Percentiles rank a stretch among this genome's conserved stretches.
Conservation (phyloP, 768 basidiomycete species). For the Auricularia auricula-judae region DNA sequence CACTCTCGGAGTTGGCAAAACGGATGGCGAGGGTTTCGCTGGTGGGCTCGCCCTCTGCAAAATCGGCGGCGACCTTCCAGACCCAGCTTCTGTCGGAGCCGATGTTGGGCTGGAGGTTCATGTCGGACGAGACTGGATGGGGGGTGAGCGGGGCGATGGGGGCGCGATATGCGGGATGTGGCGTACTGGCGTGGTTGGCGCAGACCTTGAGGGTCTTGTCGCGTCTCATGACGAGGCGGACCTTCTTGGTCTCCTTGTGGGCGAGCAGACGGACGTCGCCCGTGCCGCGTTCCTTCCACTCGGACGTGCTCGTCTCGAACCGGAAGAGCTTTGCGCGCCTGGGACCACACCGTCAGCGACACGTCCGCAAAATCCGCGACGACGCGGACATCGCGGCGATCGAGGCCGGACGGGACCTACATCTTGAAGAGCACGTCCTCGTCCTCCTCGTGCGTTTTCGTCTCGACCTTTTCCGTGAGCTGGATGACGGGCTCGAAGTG, state of each 20-base stretch:
- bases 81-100: slow-evolving; percentile 99
- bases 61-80: slow-evolving; percentile 94
- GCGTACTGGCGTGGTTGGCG: slow-evolving; percentile 85
- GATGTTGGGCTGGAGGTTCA: slow-evolving; percentile 94
- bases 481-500: slow-evolving; percentile 96
- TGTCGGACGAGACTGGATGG: slow-evolving; percentile 65
- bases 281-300: slow-evolving; percentile 99
- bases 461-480: slow-evolving; percentile 91
- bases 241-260: slow-evolving; percentile 83
- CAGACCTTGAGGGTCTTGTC: slow-evolving; percentile 99
- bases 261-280: slow-evolving; percentile 88
- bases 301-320: slow-evolving; percentile 62
- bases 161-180: background rate
- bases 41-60: slow-evolving; percentile 80
- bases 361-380: background rate
- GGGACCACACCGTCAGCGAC: background rate
- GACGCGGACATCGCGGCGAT: background rate
- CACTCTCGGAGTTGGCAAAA: slow-evolving; percentile 93
- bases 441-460: slow-evolving; percentile 91
- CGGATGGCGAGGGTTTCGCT: slow-evolving; percentile 96
- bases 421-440: slow-evolving; percentile 93
- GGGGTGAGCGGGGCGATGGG: background rate
- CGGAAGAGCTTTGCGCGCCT: slow-evolving; percentile 99
- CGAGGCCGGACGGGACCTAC: slow-evolving; percentile 37
- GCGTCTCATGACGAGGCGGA: slow-evolving; percentile 96